These are phyloP conservation scores for Protomyces inundatus DNA, from an alignment of 1,139 yeast species.

Conservation along the genomic window DNA sequence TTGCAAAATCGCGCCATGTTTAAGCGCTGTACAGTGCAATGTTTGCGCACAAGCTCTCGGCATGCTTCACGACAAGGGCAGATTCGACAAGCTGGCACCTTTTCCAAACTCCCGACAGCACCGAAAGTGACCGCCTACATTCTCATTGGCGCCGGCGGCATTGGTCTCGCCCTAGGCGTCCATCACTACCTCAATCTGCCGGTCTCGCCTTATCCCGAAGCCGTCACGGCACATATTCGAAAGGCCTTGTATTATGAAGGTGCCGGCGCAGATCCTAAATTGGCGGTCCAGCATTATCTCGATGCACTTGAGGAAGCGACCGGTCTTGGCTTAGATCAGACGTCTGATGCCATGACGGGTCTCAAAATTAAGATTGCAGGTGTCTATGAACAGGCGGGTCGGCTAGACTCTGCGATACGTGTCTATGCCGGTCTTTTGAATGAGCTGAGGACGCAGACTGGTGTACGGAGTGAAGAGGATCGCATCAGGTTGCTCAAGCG, in stretches of 20 bases:
- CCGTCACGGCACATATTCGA: constrained; percentile 15
- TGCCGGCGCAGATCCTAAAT: constrained; percentile 18
- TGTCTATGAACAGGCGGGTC: constrained; percentile 14
- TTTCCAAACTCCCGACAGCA: constrained; percentile 9
- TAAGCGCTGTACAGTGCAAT: no score
- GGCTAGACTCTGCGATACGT: constrained; percentile 15
- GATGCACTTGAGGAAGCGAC: constrained; percentile 23
- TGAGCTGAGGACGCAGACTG: background rate
- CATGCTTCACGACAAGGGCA: no score
- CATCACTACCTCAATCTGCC: constrained; percentile 7
- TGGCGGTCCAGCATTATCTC: constrained; percentile 12
- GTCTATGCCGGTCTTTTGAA: constrained; percentile 14
- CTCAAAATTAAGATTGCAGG: constrained; percentile 22
- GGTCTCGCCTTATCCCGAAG: constrained; percentile 17
- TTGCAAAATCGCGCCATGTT: no score
- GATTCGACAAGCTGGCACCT: constrained; percentile 1
- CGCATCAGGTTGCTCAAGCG: constrained; percentile 7
- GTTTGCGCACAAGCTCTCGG: no score
- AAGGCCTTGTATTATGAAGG: constrained; percentile 20
- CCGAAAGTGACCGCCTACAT: constrained; percentile 8
- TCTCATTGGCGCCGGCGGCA: constrained; percentile 9
- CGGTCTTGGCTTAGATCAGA: constrained; percentile 9
- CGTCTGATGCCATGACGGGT: constrained; percentile 19
- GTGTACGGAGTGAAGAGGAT: background rate
- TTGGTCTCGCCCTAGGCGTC: constrained; percentile 9